A percentile compares a stretch with the other conserved stretches of the same genome.
Evolutionary conservation across 2,329 filamentous ascomycete species (phyloP).

Genomic region (Fusarium aywerte): DNA sequence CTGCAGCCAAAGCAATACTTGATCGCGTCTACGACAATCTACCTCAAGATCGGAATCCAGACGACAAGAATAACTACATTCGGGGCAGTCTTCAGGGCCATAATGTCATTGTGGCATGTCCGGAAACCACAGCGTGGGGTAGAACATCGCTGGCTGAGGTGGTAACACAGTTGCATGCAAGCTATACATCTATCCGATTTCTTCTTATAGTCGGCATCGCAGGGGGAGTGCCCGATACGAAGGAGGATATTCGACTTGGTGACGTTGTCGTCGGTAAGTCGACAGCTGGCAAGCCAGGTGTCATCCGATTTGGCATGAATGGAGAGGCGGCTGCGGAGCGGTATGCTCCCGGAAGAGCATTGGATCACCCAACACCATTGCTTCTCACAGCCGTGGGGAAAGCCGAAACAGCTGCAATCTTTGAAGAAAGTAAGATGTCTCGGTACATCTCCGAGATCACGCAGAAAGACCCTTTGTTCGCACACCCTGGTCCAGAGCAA

Average conservation of each 20-base stretch:
- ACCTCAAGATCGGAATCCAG: not conserved
- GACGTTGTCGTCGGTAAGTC: slow-evolving; percentile 2
- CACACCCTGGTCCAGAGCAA: not conserved
- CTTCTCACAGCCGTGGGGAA: slow-evolving; percentile 1
- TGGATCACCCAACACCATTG: not conserved
- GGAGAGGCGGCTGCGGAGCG: not conserved
- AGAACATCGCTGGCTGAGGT: not conserved
- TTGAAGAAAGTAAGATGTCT: not conserved
- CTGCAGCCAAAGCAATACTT: not conserved
- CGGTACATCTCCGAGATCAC: not conserved
- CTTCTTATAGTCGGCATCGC: not conserved
- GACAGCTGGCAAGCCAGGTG: not conserved
- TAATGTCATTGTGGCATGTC: not conserved
- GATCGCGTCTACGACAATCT: not conserved
- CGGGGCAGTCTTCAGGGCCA: not conserved
- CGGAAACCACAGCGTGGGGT: not conserved
- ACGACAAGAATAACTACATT: not conserved
- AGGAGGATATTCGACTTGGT: not conserved
- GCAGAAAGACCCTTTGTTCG: not conserved
- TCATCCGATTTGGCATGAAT: not conserved
- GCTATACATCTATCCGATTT: not conserved
- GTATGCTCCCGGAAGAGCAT: not conserved
- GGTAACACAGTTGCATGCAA: not conserved
- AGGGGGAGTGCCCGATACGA: not conserved
- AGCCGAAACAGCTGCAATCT: not conserved